Conservation (phyloP, 1,139 yeast genomes). For the Yamadazyma pseudoaaseri region DNA sequence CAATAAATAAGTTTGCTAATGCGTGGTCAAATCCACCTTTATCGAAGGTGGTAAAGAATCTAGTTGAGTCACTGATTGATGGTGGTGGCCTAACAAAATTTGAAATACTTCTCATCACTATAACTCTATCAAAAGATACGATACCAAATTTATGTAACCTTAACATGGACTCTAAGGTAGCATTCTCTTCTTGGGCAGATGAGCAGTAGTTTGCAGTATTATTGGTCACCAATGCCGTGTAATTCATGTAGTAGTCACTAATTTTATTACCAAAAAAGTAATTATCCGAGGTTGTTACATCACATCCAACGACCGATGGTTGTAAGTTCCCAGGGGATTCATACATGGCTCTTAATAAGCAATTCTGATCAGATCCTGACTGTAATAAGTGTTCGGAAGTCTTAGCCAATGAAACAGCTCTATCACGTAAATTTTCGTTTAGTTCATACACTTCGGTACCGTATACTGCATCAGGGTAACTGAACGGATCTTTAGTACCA, state of each 20-base stretch:
- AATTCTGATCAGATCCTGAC: conserved; percentile 46
- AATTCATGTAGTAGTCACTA: conserved; percentile 50
- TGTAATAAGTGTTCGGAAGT: conserved; percentile 31
- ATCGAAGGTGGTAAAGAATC: conserved; percentile 48
- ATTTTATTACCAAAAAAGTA: conserved; percentile 57
- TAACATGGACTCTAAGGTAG: conserved; percentile 58
- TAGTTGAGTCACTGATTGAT: conserved; percentile 36
- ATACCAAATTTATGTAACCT: conserved; percentile 56
- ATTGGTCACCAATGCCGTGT: conserved; percentile 52
- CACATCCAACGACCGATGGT: conserved; percentile 56
- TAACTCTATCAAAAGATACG: conserved; percentile 56
- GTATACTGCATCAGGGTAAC: conserved; percentile 55
- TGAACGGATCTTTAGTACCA: conserved; percentile 50
- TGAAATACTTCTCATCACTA: conserved; percentile 62
- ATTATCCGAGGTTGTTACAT: conserved; percentile 59
- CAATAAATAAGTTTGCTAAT: conserved; percentile 50
- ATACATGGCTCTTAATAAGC: conserved; percentile 47
- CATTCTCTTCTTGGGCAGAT: conserved; percentile 70
- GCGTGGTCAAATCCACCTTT: conserved; percentile 57
- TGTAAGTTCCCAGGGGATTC: conserved; percentile 47
- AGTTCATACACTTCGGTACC: conserved; percentile 69
- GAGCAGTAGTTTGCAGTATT: conserved; percentile 60
- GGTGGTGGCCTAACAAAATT: conserved; percentile 59
- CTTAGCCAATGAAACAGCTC: conserved; percentile 54
- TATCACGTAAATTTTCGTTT: conserved; percentile 57